Percentiles rank a stretch among this genome's conserved stretches.
These are phyloP conservation scores for Phyllostachys edulis DNA, from an alignment of 176 grass and related monocot species.

Conservation along the genomic window DNA sequence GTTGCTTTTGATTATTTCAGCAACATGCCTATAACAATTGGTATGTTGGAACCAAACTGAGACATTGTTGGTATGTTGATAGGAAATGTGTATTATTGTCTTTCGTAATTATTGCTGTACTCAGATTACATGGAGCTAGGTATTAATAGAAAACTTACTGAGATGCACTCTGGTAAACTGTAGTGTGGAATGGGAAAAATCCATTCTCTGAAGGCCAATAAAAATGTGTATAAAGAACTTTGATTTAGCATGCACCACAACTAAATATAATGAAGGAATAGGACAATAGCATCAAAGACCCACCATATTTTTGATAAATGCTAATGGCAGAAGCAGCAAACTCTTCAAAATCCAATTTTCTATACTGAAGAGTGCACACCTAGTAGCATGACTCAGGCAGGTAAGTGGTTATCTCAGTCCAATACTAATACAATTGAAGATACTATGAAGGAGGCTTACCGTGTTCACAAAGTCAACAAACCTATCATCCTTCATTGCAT, in stretches of 20 bases:
- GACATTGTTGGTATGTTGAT: not conserved
- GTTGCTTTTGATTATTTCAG: conserved; percentile 7
- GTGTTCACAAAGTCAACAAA: conserved; percentile 91
- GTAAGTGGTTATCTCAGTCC: too few species aligned
- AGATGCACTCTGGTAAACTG: conserved; percentile 36
- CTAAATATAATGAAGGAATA: conserved; percentile 5
- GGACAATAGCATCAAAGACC: conserved; percentile 11
- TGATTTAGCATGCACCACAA: not conserved
- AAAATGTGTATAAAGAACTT: conserved; percentile 10
- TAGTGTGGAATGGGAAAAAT: conserved; percentile 28
- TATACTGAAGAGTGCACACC: conserved; percentile 97
- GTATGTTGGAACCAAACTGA: not conserved
- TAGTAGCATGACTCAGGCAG: conserved; percentile 36
- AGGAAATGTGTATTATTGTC: not conserved
- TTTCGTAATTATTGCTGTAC: not conserved
- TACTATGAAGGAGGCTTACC: conserved; percentile 30
- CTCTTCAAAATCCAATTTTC: conserved; percentile 91
- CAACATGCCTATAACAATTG: not conserved
- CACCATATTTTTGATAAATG: conserved; percentile 96
- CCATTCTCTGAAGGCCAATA: not conserved
- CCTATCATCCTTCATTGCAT: conserved; percentile 88
- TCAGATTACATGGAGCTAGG: not conserved
- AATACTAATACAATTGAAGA: not conserved
- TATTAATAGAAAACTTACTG: conserved; percentile 52
- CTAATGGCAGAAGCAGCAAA: too few species aligned